Percentiles rank a stretch among this genome's conserved stretches.
These are phyloP conservation scores for Botryotinia convoluta DNA, from an alignment of 2,329 filamentous ascomycete species.

Conservation along the genomic window DNA sequence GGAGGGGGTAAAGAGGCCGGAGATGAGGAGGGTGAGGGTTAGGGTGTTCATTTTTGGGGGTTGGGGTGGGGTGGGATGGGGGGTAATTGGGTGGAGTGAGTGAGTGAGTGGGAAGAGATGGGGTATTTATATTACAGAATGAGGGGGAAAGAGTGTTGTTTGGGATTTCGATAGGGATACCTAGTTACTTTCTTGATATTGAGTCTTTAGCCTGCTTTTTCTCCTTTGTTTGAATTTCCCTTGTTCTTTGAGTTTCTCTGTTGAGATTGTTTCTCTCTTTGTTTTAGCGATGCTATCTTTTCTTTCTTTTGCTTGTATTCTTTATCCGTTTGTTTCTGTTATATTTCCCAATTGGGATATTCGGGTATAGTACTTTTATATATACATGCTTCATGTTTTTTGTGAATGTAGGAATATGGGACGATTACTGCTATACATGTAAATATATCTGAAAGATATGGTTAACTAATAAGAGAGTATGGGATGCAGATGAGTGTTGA, in stretches of 20 bases:
- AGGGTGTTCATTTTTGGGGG: background rate
- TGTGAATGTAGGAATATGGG: background rate
- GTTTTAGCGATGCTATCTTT: too few relatives aligned
- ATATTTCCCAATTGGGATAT: too few relatives aligned
- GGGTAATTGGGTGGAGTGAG: background rate
- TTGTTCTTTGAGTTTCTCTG: background rate
- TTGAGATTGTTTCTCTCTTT: background rate
- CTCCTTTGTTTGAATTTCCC: too few relatives aligned
- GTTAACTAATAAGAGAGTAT: too few relatives aligned
- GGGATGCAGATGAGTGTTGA: background rate
- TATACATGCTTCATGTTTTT: background rate
- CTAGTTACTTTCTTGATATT: background rate
- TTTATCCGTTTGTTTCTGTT: background rate
- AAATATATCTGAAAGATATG: too few relatives aligned
- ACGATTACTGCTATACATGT: too few relatives aligned
- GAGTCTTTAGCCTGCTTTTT: background rate
- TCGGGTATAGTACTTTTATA: too few relatives aligned
- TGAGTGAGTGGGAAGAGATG: background rate
- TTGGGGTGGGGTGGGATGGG: background rate
- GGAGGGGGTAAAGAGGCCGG: background rate
- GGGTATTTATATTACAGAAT: background rate
- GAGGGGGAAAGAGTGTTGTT: background rate
- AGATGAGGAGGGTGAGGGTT: background rate
- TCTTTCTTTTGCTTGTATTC: background rate
- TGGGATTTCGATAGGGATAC: background rate